These are phyloP conservation scores for Nitzschia sp. DNA, from an alignment of 108 stramenopile genomes.

Conservation along the genomic window DNA sequence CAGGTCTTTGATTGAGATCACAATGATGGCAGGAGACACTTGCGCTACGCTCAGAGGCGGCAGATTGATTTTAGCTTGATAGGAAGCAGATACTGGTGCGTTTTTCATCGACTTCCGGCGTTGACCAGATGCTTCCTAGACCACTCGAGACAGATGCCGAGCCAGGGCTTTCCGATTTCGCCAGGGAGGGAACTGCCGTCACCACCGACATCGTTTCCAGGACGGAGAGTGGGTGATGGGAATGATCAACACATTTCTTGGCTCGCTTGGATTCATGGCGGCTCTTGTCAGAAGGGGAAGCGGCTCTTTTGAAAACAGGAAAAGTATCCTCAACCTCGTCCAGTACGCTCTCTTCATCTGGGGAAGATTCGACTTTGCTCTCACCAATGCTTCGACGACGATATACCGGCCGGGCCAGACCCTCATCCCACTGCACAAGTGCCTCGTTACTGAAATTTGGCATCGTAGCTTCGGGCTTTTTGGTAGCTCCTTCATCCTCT, in stretches of 20 bases:
- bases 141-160: too few species aligned
- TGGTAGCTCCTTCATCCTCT: too few species aligned
- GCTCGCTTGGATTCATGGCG: not conserved
- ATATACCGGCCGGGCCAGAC: constrained; percentile 35
- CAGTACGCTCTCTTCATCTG: not conserved
- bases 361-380: not conserved
- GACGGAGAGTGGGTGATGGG: constrained; percentile 7
- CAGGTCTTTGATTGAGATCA: too few species aligned
- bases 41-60: too few species aligned
- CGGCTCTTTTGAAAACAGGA: not conserved
- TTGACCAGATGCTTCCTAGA: too few species aligned
- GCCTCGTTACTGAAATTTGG: not conserved
- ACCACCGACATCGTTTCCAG: too few species aligned
- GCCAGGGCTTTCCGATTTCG: too few species aligned
- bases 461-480: not conserved
- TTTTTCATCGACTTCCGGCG: too few species aligned
- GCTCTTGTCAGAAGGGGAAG: not conserved
- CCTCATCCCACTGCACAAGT: constrained; percentile 39
- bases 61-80: too few species aligned
- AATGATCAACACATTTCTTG: constrained; percentile 12
- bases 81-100: too few species aligned
- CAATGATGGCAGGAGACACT: too few species aligned
- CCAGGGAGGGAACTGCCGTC: too few species aligned
- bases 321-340: not conserved
- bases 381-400: not conserved